Evolutionary conservation across 73 alveolate species (phyloP).

Genomic region (Urostyla sp.): DNA sequence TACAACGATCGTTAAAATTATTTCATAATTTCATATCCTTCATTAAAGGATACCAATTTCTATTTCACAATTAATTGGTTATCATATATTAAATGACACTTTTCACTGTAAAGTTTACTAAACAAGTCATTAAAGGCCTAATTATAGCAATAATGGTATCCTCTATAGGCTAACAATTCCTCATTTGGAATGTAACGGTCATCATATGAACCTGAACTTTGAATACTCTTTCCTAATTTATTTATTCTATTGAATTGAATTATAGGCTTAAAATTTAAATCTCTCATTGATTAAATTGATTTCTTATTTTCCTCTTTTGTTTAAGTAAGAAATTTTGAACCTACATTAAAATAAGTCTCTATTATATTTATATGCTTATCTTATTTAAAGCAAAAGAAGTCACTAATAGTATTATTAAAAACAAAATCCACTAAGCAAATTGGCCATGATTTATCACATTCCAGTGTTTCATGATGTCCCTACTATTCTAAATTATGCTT

Average conservation of each 20-base stretch:
- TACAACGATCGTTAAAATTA: background rate
- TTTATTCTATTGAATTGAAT: background rate
- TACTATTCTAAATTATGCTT: background rate
- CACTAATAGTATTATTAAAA: background rate
- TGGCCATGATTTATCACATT: slow-evolving; percentile 46
- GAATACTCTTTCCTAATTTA: no score
- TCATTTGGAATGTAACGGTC: background rate
- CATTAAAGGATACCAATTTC: background rate
- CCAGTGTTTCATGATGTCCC: background rate
- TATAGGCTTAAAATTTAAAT: background rate
- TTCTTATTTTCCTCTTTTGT: no score
- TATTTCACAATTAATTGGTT: no score
- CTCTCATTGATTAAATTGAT: no score
- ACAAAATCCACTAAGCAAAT: slow-evolving; percentile 41
- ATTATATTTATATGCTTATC: background rate
- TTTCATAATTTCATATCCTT: background rate
- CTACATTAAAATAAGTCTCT: background rate
- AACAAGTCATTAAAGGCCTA: background rate
- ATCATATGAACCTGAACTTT: background rate
- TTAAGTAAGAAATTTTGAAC: no score
- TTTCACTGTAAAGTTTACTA: background rate
- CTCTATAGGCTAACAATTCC: slow-evolving; percentile 22
- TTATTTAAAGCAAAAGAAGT: slow-evolving; percentile 15
- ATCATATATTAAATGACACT: background rate
- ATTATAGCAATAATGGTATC: slow-evolving; percentile 38